phyloP scores from a whole-genome alignment of 345 rosid species.

The Mangifera indica region DNA sequence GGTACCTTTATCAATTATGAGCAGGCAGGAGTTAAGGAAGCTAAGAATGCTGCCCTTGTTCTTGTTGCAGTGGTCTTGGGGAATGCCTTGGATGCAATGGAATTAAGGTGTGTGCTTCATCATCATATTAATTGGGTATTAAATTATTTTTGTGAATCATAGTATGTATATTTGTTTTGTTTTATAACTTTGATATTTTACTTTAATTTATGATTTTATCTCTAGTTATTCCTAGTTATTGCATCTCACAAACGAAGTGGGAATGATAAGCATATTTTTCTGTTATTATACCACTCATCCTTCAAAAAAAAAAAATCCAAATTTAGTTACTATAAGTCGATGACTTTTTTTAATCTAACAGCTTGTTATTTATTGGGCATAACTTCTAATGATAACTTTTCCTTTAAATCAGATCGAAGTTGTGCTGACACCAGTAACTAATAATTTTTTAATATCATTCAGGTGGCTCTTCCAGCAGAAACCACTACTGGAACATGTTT shows the following conservation, averaged over 20 bases:
- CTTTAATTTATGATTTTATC: not conserved
- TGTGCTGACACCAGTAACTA: conserved; percentile 11
- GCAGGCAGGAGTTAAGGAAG: conserved; percentile 72
- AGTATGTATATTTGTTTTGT: not conserved
- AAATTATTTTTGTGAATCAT: conserved; percentile 3
- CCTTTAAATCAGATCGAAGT: not conserved
- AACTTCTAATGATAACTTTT: not conserved
- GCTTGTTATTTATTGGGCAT: not conserved
- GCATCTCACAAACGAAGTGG: not conserved
- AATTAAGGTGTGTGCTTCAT: conserved; percentile 63
- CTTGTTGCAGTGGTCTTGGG: conserved; percentile 98
- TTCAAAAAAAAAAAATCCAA: not conserved
- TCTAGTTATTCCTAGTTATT: not conserved
- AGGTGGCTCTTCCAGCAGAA: conserved; percentile 96
- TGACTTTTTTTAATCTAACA: not conserved
- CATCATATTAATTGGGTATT: not conserved
- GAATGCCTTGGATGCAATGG: conserved; percentile 98
- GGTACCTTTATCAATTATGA: conserved; percentile 70
- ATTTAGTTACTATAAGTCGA: not conserved
- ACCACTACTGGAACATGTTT: conserved; percentile 85
- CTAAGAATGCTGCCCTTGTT: conserved; percentile 83
- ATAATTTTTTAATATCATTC: conserved; percentile 23
- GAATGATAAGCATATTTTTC: not conserved
- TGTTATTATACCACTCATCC: not conserved
- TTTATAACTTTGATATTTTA: not conserved